Percentiles rank a stretch among this genome's conserved stretches.
Evolutionary conservation across 345 rosid genomes (phyloP).

Genomic region (Trapa bicornis): DNA sequence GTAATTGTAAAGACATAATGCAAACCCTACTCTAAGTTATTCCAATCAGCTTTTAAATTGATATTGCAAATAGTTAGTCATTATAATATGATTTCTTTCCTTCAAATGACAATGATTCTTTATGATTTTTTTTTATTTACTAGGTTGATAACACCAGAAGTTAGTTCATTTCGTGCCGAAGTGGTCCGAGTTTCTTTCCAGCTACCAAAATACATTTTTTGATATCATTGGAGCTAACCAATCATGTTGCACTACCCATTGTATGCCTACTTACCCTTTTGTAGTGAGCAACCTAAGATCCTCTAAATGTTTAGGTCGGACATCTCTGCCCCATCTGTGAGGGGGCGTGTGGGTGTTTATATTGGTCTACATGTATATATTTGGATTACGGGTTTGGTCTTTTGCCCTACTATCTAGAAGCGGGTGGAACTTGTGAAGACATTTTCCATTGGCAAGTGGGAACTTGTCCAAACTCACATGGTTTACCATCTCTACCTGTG

Average conservation of each 20-base stretch:
- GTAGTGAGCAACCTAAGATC: not conserved
- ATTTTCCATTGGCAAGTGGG: no score
- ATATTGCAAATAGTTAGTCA: not conserved
- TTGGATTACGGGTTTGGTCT: no score
- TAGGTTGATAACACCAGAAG: not conserved
- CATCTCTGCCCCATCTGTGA: no score
- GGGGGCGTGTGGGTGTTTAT: no score
- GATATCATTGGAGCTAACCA: not conserved
- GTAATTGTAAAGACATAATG: not conserved
- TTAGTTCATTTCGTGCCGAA: not conserved
- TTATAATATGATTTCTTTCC: not conserved
- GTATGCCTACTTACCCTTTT: not conserved
- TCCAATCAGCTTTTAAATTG: not conserved
- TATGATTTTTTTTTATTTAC: not conserved
- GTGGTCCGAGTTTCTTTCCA: not conserved
- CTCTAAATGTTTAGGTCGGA: not conserved
- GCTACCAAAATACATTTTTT: constrained; percentile 1
- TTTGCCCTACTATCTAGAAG: no score
- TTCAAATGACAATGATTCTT: not conserved
- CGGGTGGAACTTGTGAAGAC: no score
- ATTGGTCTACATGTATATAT: no score
- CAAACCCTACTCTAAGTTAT: no score
- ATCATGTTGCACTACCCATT: not conserved
- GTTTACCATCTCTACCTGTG: no score
- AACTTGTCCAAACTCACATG: no score